These are phyloP conservation scores for Byssochlamys sp. DNA, from an alignment of 2,329 filamentous ascomycete genomes.

Conservation along the genomic window DNA sequence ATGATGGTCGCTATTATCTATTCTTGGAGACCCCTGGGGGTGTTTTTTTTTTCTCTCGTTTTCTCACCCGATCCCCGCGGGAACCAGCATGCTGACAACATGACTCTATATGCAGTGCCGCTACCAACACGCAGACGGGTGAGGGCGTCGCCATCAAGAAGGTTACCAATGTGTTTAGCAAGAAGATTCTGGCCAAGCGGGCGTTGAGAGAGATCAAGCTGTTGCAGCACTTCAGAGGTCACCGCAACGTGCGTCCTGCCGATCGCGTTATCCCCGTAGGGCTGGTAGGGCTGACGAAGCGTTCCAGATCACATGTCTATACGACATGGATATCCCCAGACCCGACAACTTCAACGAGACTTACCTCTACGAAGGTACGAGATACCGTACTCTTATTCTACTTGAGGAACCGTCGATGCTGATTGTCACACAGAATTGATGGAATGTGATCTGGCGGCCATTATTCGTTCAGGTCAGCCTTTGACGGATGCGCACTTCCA, in stretches of 20 bases:
- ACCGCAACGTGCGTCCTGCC: slow-evolving; percentile 58
- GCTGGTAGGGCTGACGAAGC: slow-evolving; percentile 27
- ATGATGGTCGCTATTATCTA: background rate
- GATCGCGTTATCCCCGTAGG: background rate
- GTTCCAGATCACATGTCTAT: slow-evolving; percentile 85
- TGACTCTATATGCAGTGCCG: slow-evolving; percentile 53
- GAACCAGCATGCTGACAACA: background rate
- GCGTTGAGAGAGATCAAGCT: slow-evolving; percentile 97
- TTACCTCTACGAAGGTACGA: slow-evolving; percentile 89
- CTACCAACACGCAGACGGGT: slow-evolving; percentile 77
- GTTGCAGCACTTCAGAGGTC: slow-evolving; percentile 89
- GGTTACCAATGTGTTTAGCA: slow-evolving; percentile 99
- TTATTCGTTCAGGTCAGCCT: slow-evolving; percentile 92
- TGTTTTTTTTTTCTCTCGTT: background rate
- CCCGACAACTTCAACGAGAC: slow-evolving; percentile 98
- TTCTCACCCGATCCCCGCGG: background rate
- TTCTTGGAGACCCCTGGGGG: background rate
- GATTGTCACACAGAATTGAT: slow-evolving; percentile 64
- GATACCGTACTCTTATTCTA: background rate
- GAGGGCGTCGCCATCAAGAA: slow-evolving; percentile 99
- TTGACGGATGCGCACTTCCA: slow-evolving; percentile 98
- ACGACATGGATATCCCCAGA: slow-evolving; percentile 97
- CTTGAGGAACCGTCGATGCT: background rate
- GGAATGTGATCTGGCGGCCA: slow-evolving; percentile 96
- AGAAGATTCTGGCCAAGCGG: slow-evolving; percentile 98